Base-by-base conservation (phyloP, 352 stramenopile genomes). In the Phytophthora agathidicida region DNA sequence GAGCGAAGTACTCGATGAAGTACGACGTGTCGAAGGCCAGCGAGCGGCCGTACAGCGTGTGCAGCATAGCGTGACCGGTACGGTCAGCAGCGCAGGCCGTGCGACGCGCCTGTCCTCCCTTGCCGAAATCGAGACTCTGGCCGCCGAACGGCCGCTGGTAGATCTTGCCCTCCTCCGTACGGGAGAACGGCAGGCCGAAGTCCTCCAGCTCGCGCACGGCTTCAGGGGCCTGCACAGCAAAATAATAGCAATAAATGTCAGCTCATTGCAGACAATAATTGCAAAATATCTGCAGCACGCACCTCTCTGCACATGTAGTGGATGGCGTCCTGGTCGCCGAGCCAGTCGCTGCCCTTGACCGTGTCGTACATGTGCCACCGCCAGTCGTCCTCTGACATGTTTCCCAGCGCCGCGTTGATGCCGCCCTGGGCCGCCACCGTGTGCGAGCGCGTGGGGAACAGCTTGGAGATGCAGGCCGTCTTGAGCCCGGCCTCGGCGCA, bases 1-100 rank as follows among this genome's bases (percentile, higher is more conserved):
- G 77, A 17, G 94, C 95, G 75, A 99, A 99, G 78, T 98, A 99
- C 74, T 99, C 96, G 62, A 99, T 98, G 68, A 99, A 99, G 77
- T 98, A 98, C 27, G 91, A 97, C 36, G 96, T 98, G 77, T 99
- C 93, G 72, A 98, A 99, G 10, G 96, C 96, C 37, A 99, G 73
- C 43, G 90, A 98, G 9, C 95, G 86, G 36, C 96, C 96, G 72
- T 99, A 99, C 4, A 99, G 70, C 7, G 96, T 99, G 78, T 99
- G 96, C 17, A 99, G 78, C 94, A 99, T 98, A 43, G 96, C 96
- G 78, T 99, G 96, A 9, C 96, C 96, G 3, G 96, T 99, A 19
- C 96, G 77, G 84, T 99, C 96, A 10, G 96, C 96, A 6, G 96
- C 96, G 46, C 87, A 96, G 8, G 92, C 92, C 64, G 94, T 98